Base-by-base conservation (phyloP, 176 grass and related monocot species). In the Lolium rigidum region DNA sequence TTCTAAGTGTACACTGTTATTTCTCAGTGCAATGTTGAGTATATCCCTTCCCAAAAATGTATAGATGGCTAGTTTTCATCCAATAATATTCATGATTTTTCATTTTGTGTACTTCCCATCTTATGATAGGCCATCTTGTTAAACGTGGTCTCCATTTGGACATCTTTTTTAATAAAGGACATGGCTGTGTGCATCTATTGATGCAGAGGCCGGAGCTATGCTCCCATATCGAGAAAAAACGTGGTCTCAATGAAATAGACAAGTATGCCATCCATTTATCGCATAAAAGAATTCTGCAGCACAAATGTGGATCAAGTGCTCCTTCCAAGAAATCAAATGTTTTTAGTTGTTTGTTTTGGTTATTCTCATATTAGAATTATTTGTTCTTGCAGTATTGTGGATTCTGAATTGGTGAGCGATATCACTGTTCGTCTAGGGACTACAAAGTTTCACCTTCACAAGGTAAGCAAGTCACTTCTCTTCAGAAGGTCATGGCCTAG, bases 391-490 rank as follows among this genome's bases (percentile, higher is more conserved):
- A 99, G 97, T 64, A 92, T 94, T 82, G 87, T 87, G 47, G 90
- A 82, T 56, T 80, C 88, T 41, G 97, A 99, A 79, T 76, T 94
- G 67, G 88, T 90, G 62, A 91, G 86, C 47, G 94, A 99, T 85
- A 80, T 99, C 74, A 87, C 87, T 77, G 81, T 99, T 85, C 88
- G 80, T 46, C 84, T 98, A 72, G 97, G 94, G 49, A 89, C 82
- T 44, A 88, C 91, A 39, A 94, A 90, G 85, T 98, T 98, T 64
- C 86, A 91, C 88, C 90, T 98, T 76, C 97, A 98, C 92, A 95
- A 96, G 94, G 97, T 98, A 91, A 72, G 48, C 38, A 39, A 57
- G n/a, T 80, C 67, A 72, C 26, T 38, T 43, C 76, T 71, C 57
- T 80, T 80, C 43, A 8, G 18, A 81, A 79, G 46, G 35, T 51